phyloP scores from a whole-genome alignment of 441 rosid species.

The Bocquillonia castaneifolia region DNA sequence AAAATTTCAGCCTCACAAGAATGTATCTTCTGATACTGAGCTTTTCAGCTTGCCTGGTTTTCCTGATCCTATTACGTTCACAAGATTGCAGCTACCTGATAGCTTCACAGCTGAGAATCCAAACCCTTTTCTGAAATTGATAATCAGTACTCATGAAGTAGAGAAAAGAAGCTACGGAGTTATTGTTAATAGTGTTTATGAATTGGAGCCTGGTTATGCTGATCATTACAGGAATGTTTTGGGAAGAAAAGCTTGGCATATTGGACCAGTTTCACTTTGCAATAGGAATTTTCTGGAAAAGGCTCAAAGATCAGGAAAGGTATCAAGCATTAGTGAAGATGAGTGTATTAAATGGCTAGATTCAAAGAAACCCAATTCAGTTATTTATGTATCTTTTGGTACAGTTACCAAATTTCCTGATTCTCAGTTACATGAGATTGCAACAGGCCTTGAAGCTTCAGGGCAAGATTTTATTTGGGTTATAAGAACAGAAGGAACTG shows the following conservation, averaged over 20 bases:
- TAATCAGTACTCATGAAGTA: background rate
- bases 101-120: constrained; percentile 17
- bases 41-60: constrained; percentile 17
- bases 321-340: constrained; percentile 30
- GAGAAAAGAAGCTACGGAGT: constrained; percentile 42
- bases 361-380: constrained; percentile 43
- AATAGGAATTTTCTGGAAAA: constrained; percentile 37
- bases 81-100: background rate
- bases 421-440: constrained; percentile 50
- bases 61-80: background rate
- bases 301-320: constrained; percentile 35
- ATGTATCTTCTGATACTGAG: constrained; percentile 34
- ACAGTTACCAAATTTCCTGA: constrained; percentile 25
- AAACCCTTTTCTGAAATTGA: background rate
- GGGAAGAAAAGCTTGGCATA: constrained; percentile 51
- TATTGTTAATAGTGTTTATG: constrained; percentile 58
- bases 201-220: constrained; percentile 48
- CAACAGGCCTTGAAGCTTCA: constrained; percentile 47
- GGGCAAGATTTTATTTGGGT: constrained; percentile 59
- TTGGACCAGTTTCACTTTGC: constrained; percentile 55
- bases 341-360: constrained; percentile 60
- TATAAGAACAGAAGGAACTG: constrained; percentile 23
- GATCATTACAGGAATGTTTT: constrained; percentile 40
- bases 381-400: constrained; percentile 55
- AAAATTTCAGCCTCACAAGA: constrained; percentile 38